Evolutionary conservation across 495 filamentous ascomycete genomes (phyloP), one percentile per base, ranked within the genome.

Genomic region (Xylona heveae): DNA sequence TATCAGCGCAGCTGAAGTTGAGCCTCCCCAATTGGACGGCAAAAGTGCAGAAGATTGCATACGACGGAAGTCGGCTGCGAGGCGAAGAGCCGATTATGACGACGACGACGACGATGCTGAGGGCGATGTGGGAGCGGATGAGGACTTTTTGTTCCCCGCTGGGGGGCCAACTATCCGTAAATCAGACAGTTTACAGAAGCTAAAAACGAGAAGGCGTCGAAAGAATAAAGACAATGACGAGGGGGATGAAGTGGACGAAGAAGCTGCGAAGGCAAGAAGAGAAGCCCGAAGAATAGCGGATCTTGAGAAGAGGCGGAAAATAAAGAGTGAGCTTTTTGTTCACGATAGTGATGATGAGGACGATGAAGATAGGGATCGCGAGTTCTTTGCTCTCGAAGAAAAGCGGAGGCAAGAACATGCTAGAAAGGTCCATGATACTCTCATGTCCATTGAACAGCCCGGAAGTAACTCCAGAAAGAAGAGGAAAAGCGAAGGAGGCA

Each of bases 1-100:
- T 9, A 72, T 94, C 38, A 70, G 74, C 35, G 67, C 72, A 40
- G 62, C 65, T 37, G 72, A 92, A 21, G 66, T 77, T 34, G 70
- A 62, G 19, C 81, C 82, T 1, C 71, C 71, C 0, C 54, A 59
- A 6, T 75, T 78, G 38, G 71, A 79, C 40, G 74, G 64, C 22
- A 55, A 68, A 25, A 59, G 66, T 36, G 79, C 88, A 12, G 71
- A 74, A 38, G 67, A 85, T 32, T 64, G 83, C 33, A 62, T 97
- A 13, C 66, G 71, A 20, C 67, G 74, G 29, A 82, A 78, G 46
- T 56, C 70, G 3, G 61, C 62, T 7, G 45, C 48, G 10, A 53
- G 71, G 73, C 23, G 72, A 72, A 35, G 39, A 10, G 28, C 40
- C 18, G 63, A 69, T 5, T 64, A 71, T 35, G 63, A 59, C 18